Evolutionary conservation across 164 flowering plant species (phyloP), one percentile per base, ranked within the genome.

Genomic region (Stephania cephalantha): DNA sequence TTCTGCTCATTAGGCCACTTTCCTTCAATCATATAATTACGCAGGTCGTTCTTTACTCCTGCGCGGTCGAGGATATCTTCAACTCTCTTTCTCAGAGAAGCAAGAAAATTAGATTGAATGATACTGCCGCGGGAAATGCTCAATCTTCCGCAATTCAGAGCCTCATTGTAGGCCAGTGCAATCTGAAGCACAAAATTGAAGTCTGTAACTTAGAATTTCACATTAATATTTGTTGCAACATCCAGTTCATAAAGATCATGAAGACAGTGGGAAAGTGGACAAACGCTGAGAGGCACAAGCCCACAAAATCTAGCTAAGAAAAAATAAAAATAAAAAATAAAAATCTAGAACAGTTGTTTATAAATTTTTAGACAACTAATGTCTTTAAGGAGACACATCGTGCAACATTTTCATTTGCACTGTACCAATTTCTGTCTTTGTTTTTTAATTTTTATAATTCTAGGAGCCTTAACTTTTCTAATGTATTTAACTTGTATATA

Each of bases 141-240:
- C 68, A 95, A 81, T 81, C 82, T 87, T 76, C 99, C 97, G 69
- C 78, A 80, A 15, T 86, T 67, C 29, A 92, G 79, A 76, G 94
- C 95, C 70, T 91, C 94, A 46, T 81, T 87, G 83, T 93, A 92
- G 25, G 96, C 87, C 29, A 90, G 52, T 50, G 95, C 96, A 82
- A 95, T 83, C 98, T 93, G 93, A 84, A 85, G 52, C 55, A 8
- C 61, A 65, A 72, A 73, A 20, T 18, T 50, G 42, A 35, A 35
- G 42, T 35, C 42, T 45, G 9, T 66, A 11, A 63, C 61, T 18
- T 25, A 73, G 15, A 9, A n/a, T 12, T 10, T 45, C 18, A 20
- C 10, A 31, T 25, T 50, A 17, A 29, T 70, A 13, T 11, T 64
- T 11, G 12, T 31, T n/a, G 1, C 29, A 42, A 9, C 29, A 17